phyloP scores from a whole-genome alignment of 2,329 filamentous ascomycete genomes.

The Aspergillus sp. region DNA sequence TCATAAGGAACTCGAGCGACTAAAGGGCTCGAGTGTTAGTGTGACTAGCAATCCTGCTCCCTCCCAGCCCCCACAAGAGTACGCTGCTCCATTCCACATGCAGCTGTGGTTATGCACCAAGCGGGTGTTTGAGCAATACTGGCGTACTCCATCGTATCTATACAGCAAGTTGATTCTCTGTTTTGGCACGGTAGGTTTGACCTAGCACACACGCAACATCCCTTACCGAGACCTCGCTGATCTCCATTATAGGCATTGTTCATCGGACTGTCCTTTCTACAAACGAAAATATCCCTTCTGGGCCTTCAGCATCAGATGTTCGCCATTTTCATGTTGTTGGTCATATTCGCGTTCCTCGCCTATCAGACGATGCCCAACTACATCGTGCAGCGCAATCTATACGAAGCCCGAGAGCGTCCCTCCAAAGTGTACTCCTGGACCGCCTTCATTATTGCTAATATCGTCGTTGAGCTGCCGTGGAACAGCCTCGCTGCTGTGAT shows the following conservation, averaged over 20 bases:
- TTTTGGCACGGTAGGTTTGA: constrained; percentile 42
- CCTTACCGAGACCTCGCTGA: too few relatives aligned
- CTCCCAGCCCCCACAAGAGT: constrained; percentile 60
- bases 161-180: constrained; percentile 76
- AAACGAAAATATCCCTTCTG: constrained; percentile 70
- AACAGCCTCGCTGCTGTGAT: constrained; percentile 62
- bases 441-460: constrained; percentile 68
- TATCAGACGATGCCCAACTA: constrained; percentile 61
- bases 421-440: constrained; percentile 75
- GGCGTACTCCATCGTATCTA: constrained; percentile 86
- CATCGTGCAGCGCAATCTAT: constrained; percentile 58
- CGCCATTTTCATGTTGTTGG: constrained; percentile 80
- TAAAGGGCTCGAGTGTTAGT: too few relatives aligned
- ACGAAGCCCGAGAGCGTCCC: constrained; percentile 61
- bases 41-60: too few relatives aligned
- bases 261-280: constrained; percentile 81
- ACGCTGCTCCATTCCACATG: constrained; percentile 59
- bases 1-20: too few relatives aligned
- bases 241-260: constrained; percentile 57
- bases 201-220: too few relatives aligned
- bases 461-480: constrained; percentile 70
- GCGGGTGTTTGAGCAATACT: constrained; percentile 88
- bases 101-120: constrained; percentile 68
- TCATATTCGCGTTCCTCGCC: constrained; percentile 66
- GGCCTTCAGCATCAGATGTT: constrained; percentile 92